Evolutionary conservation across 2,329 filamentous ascomycete species (phyloP).

Genomic region (Thielaviopsis punctulata): DNA sequence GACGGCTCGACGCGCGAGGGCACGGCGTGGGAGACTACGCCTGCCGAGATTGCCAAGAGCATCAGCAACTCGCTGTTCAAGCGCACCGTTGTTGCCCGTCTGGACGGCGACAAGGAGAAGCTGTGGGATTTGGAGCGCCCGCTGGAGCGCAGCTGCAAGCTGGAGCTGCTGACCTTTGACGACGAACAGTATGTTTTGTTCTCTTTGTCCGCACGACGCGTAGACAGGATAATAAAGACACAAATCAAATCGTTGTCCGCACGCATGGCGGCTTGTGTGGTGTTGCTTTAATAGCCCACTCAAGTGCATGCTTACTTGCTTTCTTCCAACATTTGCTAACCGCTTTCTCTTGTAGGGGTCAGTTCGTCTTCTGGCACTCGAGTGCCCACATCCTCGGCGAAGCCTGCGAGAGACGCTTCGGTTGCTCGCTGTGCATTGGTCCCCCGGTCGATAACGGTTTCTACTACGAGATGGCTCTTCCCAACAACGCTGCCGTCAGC

Average conservation of each 20-base stretch:
- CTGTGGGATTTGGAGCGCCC: conserved; percentile 90
- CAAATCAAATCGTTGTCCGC: neutral
- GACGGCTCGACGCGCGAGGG: conserved; percentile 56
- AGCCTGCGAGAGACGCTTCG: conserved; percentile 76
- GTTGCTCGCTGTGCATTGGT: conserved; percentile 83
- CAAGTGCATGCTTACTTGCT: neutral
- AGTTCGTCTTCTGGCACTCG: conserved; percentile 96
- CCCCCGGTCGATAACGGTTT: conserved; percentile 84
- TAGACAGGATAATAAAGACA: too few relatives aligned
- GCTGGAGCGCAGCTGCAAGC: conserved; percentile 69
- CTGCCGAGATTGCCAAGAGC: conserved; percentile 55
- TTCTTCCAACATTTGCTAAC: neutral
- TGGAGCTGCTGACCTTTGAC: conserved; percentile 74
- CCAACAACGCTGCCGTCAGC: conserved; percentile 52
- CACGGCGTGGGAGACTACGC: conserved; percentile 83
- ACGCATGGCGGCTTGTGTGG: too few relatives aligned
- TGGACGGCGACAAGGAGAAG: conserved; percentile 53
- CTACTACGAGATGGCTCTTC: conserved; percentile 91
- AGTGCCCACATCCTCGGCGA: conserved; percentile 93
- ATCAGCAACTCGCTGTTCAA: conserved; percentile 77
- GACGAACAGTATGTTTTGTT: conserved; percentile 12
- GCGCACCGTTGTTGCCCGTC: conserved; percentile 69
- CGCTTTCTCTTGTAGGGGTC: conserved; percentile 33
- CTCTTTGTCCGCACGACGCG: neutral
- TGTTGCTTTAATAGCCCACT: too few relatives aligned